Evolutionary conservation across 108 stramenopile genomes (phyloP).

Genomic region (Skeletonema potamos): DNA sequence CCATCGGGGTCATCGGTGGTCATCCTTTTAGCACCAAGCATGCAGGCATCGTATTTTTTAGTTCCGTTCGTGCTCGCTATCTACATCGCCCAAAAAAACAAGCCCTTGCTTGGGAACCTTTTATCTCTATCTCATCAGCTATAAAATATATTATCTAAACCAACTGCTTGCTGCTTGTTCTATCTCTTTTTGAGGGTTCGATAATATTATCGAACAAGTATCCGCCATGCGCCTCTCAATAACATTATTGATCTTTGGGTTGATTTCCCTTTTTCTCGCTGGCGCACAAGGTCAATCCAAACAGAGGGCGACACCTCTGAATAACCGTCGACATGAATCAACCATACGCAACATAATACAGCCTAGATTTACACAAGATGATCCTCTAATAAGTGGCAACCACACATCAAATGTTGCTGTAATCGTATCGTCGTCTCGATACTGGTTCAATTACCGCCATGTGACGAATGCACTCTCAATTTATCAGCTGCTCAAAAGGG

Average conservation of each 20-base stretch:
- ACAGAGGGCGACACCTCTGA: constrained; percentile 7
- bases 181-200: too few relatives aligned
- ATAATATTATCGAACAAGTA: not conserved
- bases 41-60: too few relatives aligned
- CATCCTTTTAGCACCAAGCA: too few relatives aligned
- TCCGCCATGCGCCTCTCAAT: not conserved
- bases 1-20: too few relatives aligned
- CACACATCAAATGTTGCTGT: constrained; percentile 61
- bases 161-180: too few relatives aligned
- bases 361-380: constrained; percentile 4
- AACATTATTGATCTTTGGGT: not conserved
- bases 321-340: constrained; percentile 29
- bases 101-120: too few relatives aligned
- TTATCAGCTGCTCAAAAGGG: constrained; percentile 60
- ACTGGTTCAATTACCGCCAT: constrained; percentile 95
- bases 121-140: too few relatives aligned
- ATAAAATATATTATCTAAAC: too few relatives aligned
- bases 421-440: constrained; percentile 83
- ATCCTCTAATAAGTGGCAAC: constrained; percentile 27
- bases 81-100: too few relatives aligned
- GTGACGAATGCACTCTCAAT: constrained; percentile 83
- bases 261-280: not conserved
- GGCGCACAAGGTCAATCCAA: not conserved
- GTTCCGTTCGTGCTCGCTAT: too few relatives aligned
- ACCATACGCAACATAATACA: constrained; percentile 36